Conservation (phyloP, 2,329 filamentous ascomycete species). For the Penicillium corylophilum region DNA sequence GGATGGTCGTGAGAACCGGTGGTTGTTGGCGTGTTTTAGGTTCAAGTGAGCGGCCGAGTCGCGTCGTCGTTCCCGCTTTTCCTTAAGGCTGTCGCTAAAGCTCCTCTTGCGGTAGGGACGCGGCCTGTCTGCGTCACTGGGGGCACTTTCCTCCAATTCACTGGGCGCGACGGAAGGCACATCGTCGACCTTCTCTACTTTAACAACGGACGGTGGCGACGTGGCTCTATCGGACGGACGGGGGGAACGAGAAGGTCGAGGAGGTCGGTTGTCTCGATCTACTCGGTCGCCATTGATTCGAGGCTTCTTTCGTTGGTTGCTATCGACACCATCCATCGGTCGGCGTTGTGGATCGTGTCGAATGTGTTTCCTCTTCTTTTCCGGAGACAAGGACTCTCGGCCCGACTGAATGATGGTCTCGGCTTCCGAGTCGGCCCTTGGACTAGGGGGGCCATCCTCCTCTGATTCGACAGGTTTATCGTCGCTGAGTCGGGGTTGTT, state of each 20-base stretch:
- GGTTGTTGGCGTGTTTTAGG: slow-evolving; percentile 29
- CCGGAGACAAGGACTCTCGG: slow-evolving; percentile 45
- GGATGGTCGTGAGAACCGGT: slow-evolving; percentile 27
- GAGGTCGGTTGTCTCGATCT: slow-evolving; percentile 20
- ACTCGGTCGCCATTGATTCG: slow-evolving; percentile 27
- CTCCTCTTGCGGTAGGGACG: slow-evolving; percentile 36
- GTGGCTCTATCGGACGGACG: slow-evolving; percentile 27
- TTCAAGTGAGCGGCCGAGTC: slow-evolving; percentile 23
- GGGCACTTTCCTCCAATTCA: slow-evolving; percentile 9
- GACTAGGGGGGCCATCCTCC: slow-evolving; percentile 34
- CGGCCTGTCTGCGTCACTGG: slow-evolving; percentile 15
- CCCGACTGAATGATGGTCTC: slow-evolving; percentile 52
- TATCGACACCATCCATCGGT: slow-evolving; percentile 24
- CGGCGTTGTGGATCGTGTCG: slow-evolving; percentile 37
- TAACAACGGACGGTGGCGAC: slow-evolving; percentile 36
- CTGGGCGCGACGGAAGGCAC: slow-evolving; percentile 24
- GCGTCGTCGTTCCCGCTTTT: slow-evolving; percentile 30
- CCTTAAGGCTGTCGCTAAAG: slow-evolving; percentile 37
- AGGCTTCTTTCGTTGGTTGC: slow-evolving; percentile 31
- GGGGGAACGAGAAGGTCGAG: slow-evolving; percentile 24
- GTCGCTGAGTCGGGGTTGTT: slow-evolving; percentile 7
- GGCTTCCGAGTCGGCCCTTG: slow-evolving; percentile 49
- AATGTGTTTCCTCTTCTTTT: slow-evolving; percentile 46
- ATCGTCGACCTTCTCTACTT: slow-evolving; percentile 39
- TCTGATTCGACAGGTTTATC: slow-evolving; percentile 24